A percentile compares a stretch with the other conserved stretches of the same genome.
Evolutionary conservation across 1,139 yeast species (phyloP).

Genomic region (Lodderomyces margitis): DNA sequence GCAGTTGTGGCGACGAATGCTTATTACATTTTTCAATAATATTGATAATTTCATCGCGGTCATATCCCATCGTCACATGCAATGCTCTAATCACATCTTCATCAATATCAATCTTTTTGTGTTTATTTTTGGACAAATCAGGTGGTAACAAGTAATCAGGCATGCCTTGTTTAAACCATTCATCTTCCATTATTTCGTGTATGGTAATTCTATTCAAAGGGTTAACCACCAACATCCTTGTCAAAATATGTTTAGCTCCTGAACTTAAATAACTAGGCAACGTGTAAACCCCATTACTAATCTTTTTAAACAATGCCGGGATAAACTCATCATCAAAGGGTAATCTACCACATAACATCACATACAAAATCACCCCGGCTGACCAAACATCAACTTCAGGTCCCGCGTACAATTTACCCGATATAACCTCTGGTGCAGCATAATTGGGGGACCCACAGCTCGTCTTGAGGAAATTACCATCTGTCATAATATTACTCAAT

Average conservation of each 20-base stretch:
- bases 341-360: conserved; percentile 93
- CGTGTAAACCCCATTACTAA: conserved; percentile 91
- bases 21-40: conserved; percentile 55
- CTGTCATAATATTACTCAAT: conserved; percentile 93
- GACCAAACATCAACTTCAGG: conserved; percentile 99
- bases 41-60: conserved; percentile 78
- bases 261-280: conserved; percentile 84
- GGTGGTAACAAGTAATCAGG: conserved; percentile 83
- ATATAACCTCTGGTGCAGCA: conserved; percentile 97
- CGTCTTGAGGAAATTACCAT: conserved; percentile 93
- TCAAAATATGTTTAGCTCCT: conserved; percentile 84
- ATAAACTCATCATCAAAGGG: conserved; percentile 98
- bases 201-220: conserved; percentile 95
- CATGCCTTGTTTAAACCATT: conserved; percentile 87
- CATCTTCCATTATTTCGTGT: conserved; percentile 91
- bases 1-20: conserved; percentile 17
- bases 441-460: conserved; percentile 97
- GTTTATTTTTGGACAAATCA: conserved; percentile 45
- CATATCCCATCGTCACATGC: conserved; percentile 89
- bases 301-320: conserved; percentile 93
- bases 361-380: conserved; percentile 93
- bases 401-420: conserved; percentile 95
- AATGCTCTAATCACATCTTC: conserved; percentile 79
- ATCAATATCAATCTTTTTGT: conserved; percentile 55
- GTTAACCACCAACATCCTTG: conserved; percentile 93